These are phyloP conservation scores for Taphrina populina DNA, from an alignment of 1,139 yeast genomes.

Conservation along the genomic window DNA sequence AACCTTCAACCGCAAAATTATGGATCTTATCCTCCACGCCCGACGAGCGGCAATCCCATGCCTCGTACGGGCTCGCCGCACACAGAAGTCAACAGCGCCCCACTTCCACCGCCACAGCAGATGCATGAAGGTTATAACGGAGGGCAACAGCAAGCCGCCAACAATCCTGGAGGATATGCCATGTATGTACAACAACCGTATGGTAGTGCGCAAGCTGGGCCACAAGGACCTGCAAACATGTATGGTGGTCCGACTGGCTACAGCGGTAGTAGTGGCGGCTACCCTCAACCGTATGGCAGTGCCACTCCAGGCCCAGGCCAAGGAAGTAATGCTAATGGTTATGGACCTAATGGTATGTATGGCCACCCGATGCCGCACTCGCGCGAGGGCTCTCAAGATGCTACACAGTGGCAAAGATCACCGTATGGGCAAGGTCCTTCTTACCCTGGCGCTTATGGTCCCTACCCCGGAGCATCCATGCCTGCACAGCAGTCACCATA, in stretches of 20 bases:
- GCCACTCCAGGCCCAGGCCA: slow-evolving; percentile 10
- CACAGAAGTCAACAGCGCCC: slow-evolving; percentile 1
- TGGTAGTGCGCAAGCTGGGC: slow-evolving; percentile 4
- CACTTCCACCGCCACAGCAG: slow-evolving; percentile 27
- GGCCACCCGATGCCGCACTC: slow-evolving; percentile 22
- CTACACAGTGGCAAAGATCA: slow-evolving; percentile 9
- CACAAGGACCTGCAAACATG: slow-evolving; percentile 6
- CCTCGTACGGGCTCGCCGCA: slow-evolving; percentile 18
- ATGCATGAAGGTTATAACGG: slow-evolving; percentile 15
- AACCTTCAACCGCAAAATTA: slow-evolving; percentile 1
- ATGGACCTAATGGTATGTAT: slow-evolving; percentile 32
- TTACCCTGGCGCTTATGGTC: slow-evolving; percentile 21
- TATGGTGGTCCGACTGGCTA: slow-evolving; percentile 11
- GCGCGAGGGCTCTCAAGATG: slow-evolving; percentile 23
- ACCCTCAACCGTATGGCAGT: slow-evolving; percentile 14
- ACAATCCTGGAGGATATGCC: slow-evolving; percentile 11
- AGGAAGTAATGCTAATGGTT: slow-evolving; percentile 7
- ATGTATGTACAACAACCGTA: slow-evolving; percentile 23
- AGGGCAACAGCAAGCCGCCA: slow-evolving; percentile 31
- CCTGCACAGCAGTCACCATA: not conserved
- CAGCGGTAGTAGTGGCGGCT: slow-evolving; percentile 6
- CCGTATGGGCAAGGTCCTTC: slow-evolving; percentile 33
- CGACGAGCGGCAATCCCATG: slow-evolving; percentile 20
- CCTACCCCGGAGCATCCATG: slow-evolving; percentile 13
- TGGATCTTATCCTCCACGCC: slow-evolving; percentile 7